A percentile compares a stretch with the other conserved stretches of the same genome.
phyloP scores from a whole-genome alignment of 2,329 filamentous ascomycete species.

The Colletotrichum sp. region DNA sequence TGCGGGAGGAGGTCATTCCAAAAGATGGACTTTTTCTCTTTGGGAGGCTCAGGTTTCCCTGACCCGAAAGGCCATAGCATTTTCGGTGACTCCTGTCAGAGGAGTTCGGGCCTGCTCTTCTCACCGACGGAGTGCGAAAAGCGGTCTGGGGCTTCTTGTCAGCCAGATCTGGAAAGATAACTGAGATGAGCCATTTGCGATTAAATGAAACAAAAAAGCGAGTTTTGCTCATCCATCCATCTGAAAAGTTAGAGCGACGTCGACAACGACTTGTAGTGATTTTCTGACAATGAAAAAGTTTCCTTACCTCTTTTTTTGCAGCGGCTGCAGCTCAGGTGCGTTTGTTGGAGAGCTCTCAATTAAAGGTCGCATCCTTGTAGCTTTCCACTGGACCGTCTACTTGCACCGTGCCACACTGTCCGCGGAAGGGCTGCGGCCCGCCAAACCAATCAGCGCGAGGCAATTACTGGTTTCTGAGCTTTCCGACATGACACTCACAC shows the following conservation, averaged over 20 bases:
- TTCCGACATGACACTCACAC: constrained; percentile 21
- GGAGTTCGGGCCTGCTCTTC: not conserved
- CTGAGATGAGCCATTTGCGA: not conserved
- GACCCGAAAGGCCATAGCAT: constrained; percentile 36
- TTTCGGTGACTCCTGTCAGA: constrained; percentile 15
- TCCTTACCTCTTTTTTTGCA: not conserved
- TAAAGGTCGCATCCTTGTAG: not conserved
- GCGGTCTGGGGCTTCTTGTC: not conserved
- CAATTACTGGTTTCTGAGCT: constrained; percentile 10
- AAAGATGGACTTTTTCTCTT: constrained; percentile 26
- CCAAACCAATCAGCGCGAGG: constrained; percentile 17
- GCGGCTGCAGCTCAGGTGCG: not conserved
- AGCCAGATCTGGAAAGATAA: not conserved
- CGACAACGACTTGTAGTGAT: not conserved
- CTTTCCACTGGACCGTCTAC: not conserved
- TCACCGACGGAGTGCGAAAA: not conserved
- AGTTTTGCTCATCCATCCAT: not conserved
- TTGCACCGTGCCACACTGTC: constrained; percentile 2
- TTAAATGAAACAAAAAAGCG: not conserved
- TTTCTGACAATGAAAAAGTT: not conserved
- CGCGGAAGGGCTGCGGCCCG: not conserved
- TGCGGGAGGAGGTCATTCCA: constrained; percentile 21
- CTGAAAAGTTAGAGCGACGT: not conserved
- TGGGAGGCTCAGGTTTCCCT: constrained; percentile 9
- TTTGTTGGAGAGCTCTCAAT: not conserved